Percentiles rank a stretch among this genome's conserved stretches.
These are phyloP conservation scores for Gamsiella multidivaricata DNA, from an alignment of 192 early-diverging fungal species.

Conservation along the genomic window DNA sequence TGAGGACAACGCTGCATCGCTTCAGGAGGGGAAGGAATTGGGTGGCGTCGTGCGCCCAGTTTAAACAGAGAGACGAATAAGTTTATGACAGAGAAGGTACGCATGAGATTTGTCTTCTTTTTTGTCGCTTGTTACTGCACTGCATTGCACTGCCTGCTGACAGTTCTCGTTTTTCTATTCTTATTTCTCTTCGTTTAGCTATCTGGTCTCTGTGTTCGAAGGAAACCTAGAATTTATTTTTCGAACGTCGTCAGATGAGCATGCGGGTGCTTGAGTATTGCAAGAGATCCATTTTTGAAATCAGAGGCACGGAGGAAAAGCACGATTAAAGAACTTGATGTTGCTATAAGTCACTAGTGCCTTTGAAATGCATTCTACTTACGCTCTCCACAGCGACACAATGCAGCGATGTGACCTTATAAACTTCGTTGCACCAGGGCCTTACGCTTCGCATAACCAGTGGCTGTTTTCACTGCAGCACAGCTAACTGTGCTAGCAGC, in stretches of 20 bases:
- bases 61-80: constrained; percentile 33
- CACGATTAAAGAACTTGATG: too few relatives aligned
- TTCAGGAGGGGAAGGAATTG: constrained; percentile 55
- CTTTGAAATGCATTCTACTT: too few relatives aligned
- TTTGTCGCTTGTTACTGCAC: neutral
- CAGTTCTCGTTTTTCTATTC: too few relatives aligned
- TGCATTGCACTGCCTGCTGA: too few relatives aligned
- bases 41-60: constrained; percentile 40
- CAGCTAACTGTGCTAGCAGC: too few relatives aligned
- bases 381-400: too few relatives aligned
- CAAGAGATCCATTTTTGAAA: constrained; percentile 1
- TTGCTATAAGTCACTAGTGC: too few relatives aligned
- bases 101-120: neutral
- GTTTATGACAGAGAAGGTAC: constrained; percentile 46
- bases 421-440: too few relatives aligned
- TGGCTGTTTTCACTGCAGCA: too few relatives aligned
- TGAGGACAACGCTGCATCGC: constrained; percentile 55
- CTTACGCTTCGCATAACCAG: too few relatives aligned
- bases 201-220: constrained; percentile 12
- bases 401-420: too few relatives aligned
- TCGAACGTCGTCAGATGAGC: neutral
- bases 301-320: neutral
- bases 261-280: neutral
- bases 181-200: neutral
- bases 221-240: neutral